Conservation (phyloP, 78 protist genomes). For the Dictyostelium citrinum region DNA sequence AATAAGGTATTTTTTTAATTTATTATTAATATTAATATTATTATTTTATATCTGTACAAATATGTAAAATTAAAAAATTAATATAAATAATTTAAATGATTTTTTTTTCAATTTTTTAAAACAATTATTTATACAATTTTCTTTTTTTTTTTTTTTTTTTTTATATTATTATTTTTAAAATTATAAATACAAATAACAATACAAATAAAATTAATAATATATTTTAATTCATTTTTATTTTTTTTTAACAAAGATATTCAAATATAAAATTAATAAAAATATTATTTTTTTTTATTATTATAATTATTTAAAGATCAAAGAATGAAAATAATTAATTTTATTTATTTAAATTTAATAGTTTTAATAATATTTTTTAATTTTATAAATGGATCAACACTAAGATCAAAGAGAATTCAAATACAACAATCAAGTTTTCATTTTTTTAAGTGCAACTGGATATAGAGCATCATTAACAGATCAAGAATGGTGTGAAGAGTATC, state of each 20-base stretch:
- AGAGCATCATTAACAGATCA: background rate
- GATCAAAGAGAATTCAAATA: background rate
- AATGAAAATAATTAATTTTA: background rate
- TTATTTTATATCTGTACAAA: background rate
- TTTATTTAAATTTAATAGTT: background rate
- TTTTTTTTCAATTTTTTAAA: background rate
- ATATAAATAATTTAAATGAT: background rate
- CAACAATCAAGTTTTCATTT: background rate
- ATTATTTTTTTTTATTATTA: no score
- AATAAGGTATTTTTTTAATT: background rate
- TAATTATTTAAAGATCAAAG: no score
- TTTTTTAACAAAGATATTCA: no score
- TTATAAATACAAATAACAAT: no score
- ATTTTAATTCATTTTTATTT: no score
- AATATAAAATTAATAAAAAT: no score
- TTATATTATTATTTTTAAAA: no score
- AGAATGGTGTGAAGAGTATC: constrained; percentile 11
- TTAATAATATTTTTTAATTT: background rate
- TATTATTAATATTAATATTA: background rate
- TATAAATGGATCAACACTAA: background rate
- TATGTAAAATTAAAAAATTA: background rate
- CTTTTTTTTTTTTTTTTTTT: no score
- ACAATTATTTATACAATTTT: background rate
- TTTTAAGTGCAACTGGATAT: background rate
- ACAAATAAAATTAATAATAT: no score